A percentile compares a stretch with the other conserved stretches of the same genome.
Evolutionary conservation across 176 grass and related monocot genomes (phyloP).

Genomic region (Carex scoparia): DNA sequence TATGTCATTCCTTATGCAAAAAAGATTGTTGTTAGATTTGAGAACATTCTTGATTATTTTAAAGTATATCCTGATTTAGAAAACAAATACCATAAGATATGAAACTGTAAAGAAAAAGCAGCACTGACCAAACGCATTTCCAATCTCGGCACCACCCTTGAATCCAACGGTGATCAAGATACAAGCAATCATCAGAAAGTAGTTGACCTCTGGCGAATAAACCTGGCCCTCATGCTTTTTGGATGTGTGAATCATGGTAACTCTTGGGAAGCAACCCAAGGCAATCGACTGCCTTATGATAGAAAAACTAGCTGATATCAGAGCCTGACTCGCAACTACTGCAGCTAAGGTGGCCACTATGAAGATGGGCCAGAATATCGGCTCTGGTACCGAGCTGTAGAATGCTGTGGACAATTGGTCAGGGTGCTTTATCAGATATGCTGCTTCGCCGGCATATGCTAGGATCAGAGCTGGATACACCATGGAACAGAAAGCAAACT

Average conservation of each 20-base stretch:
- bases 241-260: slow-evolving; percentile 79
- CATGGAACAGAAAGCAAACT: slow-evolving; percentile 48
- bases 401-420: slow-evolving; percentile 52
- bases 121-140: slow-evolving; percentile 68
- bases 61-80: background rate
- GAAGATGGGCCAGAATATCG: slow-evolving; percentile 78
- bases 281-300: slow-evolving; percentile 76
- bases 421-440: slow-evolving; percentile 72
- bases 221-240: slow-evolving; percentile 63
- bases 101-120: background rate
- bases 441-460: slow-evolving; percentile 60
- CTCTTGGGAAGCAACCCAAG: slow-evolving; percentile 74
- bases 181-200: slow-evolving; percentile 66
- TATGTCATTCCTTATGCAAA: background rate
- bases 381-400: slow-evolving; percentile 58
- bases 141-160: slow-evolving; percentile 70
- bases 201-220: slow-evolving; percentile 70
- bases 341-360: slow-evolving; percentile 56
- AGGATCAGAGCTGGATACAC: slow-evolving; percentile 79
- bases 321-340: slow-evolving; percentile 67
- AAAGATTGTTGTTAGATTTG: background rate
- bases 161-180: slow-evolving; percentile 63
- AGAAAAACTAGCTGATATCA: slow-evolving; percentile 81
- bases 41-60: background rate
- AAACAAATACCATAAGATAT: background rate